phyloP scores from a whole-genome alignment of 306 rosid genomes.

The Rosa chinensis region DNA sequence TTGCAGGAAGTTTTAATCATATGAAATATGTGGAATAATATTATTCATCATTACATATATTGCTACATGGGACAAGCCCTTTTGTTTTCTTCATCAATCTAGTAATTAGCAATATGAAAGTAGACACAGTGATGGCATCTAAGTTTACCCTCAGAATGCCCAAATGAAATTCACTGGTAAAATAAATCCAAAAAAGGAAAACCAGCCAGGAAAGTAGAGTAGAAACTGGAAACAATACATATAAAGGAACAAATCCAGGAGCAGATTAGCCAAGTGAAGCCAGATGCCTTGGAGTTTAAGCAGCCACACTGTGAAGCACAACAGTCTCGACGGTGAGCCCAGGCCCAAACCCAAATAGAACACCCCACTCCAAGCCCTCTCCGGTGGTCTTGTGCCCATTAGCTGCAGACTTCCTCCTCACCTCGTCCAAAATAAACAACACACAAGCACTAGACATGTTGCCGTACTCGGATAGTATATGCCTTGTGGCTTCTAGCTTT shows the following conservation, averaged over 20 bases:
- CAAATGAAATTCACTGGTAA: neutral
- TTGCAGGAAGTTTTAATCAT: no score
- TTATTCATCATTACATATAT: constrained; percentile 16
- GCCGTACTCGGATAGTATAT: constrained; percentile 57
- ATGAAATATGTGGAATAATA: neutral
- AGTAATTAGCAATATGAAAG: no score
- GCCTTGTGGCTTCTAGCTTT: constrained; percentile 49
- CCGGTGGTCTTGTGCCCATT: constrained; percentile 46
- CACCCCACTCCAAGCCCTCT: constrained; percentile 75
- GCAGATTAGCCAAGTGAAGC: neutral
- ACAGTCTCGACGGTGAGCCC: constrained; percentile 68
- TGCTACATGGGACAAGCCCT: neutral
- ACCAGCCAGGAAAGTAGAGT: neutral
- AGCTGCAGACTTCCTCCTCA: constrained; percentile 46
- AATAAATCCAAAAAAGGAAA: neutral
- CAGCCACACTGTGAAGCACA: constrained; percentile 50
- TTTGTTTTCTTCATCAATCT: no score
- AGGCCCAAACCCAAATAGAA: constrained; percentile 69
- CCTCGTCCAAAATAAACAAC: constrained; percentile 58
- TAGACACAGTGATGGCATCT: neutral
- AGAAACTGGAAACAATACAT: neutral
- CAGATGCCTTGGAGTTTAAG: neutral
- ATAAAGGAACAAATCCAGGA: neutral
- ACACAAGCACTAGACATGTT: constrained; percentile 87
- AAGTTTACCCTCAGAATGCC: neutral